Evolutionary conservation across 1,139 yeast species (phyloP).

Genomic region (Saccharomyces hybrid): DNA sequence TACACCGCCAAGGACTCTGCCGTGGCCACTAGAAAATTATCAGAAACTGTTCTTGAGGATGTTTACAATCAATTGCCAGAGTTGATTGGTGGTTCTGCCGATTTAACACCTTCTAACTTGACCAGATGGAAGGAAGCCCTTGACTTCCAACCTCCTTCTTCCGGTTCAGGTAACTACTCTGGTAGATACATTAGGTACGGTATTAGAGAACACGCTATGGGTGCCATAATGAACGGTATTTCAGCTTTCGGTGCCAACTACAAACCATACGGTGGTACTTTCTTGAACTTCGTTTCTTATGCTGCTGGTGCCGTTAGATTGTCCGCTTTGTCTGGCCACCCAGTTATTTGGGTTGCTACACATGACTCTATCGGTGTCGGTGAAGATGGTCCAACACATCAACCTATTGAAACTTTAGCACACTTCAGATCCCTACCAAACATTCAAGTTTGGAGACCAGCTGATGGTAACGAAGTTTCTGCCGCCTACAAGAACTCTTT

Average conservation of each 20-base stretch:
- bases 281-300: constrained; percentile 95
- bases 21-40: constrained; percentile 89
- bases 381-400: constrained; percentile 99
- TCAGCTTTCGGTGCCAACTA: constrained; percentile 90
- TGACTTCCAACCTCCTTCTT: constrained; percentile 86
- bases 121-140: constrained; percentile 78
- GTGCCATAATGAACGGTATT: constrained; percentile 97
- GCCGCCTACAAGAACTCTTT: constrained; percentile 89
- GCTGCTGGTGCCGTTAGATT: constrained; percentile 97
- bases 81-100: constrained; percentile 96
- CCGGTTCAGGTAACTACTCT: constrained; percentile 74
- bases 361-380: constrained; percentile 99
- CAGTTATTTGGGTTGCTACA: constrained; percentile 95
- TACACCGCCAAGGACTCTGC: constrained; percentile 76
- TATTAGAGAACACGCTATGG: constrained; percentile 99
- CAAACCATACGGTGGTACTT: constrained; percentile 95
- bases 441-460: constrained; percentile 97
- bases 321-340: constrained; percentile 89
- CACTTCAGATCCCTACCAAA: constrained; percentile 98
- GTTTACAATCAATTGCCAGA: constrained; percentile 69
- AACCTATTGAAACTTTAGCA: constrained; percentile 97
- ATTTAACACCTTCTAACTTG: constrained; percentile 93
- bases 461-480: constrained; percentile 98
- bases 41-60: constrained; percentile 68
- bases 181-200: constrained; percentile 98